A percentile compares a stretch with the other conserved stretches of the same genome.
Conservation (phyloP, 805 yeast genomes). For the Wickerhamomyces chaumierensis region DNA sequence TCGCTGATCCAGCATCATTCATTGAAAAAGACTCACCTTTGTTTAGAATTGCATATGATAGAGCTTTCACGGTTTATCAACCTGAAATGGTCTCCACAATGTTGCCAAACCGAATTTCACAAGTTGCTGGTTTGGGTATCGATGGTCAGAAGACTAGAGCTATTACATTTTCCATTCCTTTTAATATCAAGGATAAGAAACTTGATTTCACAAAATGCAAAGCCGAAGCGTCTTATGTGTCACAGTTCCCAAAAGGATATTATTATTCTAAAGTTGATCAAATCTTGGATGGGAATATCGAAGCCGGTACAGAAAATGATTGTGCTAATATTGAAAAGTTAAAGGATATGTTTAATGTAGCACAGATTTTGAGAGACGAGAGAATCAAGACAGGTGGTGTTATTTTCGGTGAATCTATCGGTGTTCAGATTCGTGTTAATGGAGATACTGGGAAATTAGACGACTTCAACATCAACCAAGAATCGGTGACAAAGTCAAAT, state of each 20-base stretch:
- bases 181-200: constrained; percentile 15
- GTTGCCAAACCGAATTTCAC: constrained; percentile 52
- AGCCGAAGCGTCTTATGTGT: constrained; percentile 30
- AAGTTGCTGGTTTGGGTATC: constrained; percentile 40
- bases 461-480: constrained; percentile 5
- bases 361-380: constrained; percentile 16
- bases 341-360: constrained; percentile 21
- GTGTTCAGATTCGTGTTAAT: constrained; percentile 11
- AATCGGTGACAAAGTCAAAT: constrained; percentile 21
- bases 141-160: constrained; percentile 33
- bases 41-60: constrained; percentile 45
- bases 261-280: constrained; percentile 57
- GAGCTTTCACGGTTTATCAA: constrained; percentile 59
- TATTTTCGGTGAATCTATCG: constrained; percentile 25
- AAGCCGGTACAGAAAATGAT: not conserved
- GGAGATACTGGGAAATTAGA: constrained; percentile 2
- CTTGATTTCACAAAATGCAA: constrained; percentile 18
- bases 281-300: constrained; percentile 23
- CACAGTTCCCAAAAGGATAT: constrained; percentile 32
- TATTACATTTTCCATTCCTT: constrained; percentile 29
- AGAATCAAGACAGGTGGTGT: constrained; percentile 30
- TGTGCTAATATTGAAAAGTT: constrained; percentile 23
- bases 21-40: constrained; percentile 25
- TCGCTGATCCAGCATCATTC: constrained; percentile 81
- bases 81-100: constrained; percentile 58